Percentiles rank a stretch among this genome's conserved stretches.
These are phyloP conservation scores for Cordyceps pruinosa DNA, from an alignment of 2,329 filamentous ascomycete genomes.

Conservation along the genomic window DNA sequence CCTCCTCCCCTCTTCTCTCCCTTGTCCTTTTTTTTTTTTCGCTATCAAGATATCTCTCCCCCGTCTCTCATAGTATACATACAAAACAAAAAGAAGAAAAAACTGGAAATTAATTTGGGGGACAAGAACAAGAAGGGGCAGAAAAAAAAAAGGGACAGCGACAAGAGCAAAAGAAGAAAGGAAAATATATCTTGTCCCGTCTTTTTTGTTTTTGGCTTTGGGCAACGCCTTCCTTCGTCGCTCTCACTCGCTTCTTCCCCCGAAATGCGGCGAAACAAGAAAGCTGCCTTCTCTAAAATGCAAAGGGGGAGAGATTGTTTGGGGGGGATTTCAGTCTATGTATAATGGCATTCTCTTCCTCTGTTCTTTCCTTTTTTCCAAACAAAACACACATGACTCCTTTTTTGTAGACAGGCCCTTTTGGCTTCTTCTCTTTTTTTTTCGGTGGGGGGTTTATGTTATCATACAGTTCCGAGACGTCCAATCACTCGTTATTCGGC, in stretches of 20 bases:
- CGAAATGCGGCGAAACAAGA: background rate
- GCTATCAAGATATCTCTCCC: background rate
- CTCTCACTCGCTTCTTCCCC: background rate
- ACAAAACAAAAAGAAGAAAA: slow-evolving; percentile 11
- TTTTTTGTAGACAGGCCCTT: background rate
- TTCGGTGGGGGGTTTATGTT: background rate
- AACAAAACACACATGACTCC: slow-evolving; percentile 1
- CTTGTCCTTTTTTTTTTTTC: background rate
- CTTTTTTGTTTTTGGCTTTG: slow-evolving; percentile 4
- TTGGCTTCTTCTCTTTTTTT: background rate
- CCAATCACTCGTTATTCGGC: slow-evolving; percentile 28
- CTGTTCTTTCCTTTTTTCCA: background rate
- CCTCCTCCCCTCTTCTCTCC: slow-evolving; percentile 6
- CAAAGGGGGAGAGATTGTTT: slow-evolving; percentile 10
- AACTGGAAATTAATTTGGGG: slow-evolving; percentile 6
- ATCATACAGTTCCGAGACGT: background rate
- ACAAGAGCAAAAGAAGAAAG: background rate
- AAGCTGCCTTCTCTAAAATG: slow-evolving; percentile 9
- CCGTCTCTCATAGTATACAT: slow-evolving; percentile 11
- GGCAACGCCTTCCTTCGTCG: slow-evolving; percentile 5
- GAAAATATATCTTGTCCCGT: slow-evolving; percentile 3
- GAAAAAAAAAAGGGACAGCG: background rate
- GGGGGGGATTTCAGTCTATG: slow-evolving; percentile 8
- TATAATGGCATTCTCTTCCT: slow-evolving; percentile 2
- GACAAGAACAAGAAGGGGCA: background rate